Evolutionary conservation across 1,139 yeast genomes (phyloP).

Genomic region (Hyphopichia fennica): DNA sequence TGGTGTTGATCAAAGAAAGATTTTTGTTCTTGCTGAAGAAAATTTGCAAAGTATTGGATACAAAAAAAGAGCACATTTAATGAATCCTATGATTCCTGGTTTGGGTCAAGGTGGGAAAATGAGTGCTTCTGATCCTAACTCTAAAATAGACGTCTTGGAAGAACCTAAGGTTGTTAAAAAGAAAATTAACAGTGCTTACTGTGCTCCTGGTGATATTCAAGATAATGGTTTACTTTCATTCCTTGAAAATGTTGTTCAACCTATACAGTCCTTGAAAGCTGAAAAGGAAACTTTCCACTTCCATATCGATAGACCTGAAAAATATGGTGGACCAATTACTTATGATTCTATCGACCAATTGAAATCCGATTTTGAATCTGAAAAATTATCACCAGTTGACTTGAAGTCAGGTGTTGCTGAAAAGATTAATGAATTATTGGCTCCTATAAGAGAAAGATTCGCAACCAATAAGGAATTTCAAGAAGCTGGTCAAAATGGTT

Average conservation of each 20-base stretch:
- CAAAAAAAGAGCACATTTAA: constrained; percentile 95
- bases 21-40: constrained; percentile 96
- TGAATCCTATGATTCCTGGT: constrained; percentile 99
- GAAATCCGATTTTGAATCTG: constrained; percentile 68
- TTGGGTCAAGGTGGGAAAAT: constrained; percentile 95
- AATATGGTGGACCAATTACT: constrained; percentile 90
- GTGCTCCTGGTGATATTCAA: constrained; percentile 91
- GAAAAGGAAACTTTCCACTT: constrained; percentile 58
- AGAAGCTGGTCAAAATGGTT: constrained; percentile 74
- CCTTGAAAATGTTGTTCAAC: constrained; percentile 79
- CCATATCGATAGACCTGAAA: constrained; percentile 86
- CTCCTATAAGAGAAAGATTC: constrained; percentile 78
- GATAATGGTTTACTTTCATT: constrained; percentile 91
- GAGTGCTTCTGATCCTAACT: constrained; percentile 99
- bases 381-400: constrained; percentile 86
- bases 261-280: constrained; percentile 74
- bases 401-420: constrained; percentile 90
- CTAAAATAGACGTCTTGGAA: constrained; percentile 90
- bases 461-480: constrained; percentile 66
- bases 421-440: constrained; percentile 74
- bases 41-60: constrained; percentile 83
- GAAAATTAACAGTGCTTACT: constrained; percentile 89
- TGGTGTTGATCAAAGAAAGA: constrained; percentile 98
- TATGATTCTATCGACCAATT: constrained; percentile 69
- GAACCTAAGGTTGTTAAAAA: constrained; percentile 84